Evolutionary conservation across 177 flowering plant genomes (phyloP).

Genomic region (Vitis hybrid): DNA sequence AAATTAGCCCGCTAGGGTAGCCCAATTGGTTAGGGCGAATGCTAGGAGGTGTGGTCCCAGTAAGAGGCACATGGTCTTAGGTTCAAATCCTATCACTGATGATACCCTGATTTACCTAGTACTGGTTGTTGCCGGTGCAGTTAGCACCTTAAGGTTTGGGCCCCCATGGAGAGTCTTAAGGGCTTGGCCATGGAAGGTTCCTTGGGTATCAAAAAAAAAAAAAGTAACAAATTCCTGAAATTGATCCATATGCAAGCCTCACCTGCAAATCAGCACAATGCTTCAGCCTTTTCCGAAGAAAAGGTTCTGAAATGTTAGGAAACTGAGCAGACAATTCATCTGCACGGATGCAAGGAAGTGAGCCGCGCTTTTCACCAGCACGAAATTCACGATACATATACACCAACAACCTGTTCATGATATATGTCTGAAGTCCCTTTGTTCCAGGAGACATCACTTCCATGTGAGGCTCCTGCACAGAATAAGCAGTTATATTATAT

Average conservation of each 20-base stretch:
- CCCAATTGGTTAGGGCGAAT: too few species aligned
- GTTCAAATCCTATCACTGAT: too few species aligned
- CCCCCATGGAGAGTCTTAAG: too few species aligned
- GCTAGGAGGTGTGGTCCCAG: too few species aligned
- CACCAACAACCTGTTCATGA: conserved; percentile 73
- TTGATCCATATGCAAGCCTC: conserved; percentile 1
- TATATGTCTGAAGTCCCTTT: conserved; percentile 69
- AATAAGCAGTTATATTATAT: background rate
- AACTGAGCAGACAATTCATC: conserved; percentile 80
- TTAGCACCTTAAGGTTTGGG: too few species aligned
- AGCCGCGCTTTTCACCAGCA: conserved; percentile 68
- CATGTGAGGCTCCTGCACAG: conserved; percentile 84
- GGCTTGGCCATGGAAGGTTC: too few species aligned
- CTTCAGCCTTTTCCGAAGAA: conserved; percentile 78
- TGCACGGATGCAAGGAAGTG: conserved; percentile 60
- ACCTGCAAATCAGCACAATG: conserved; percentile 91
- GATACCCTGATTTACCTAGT: too few species aligned
- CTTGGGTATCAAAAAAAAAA: too few species aligned
- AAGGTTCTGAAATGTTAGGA: conserved; percentile 65
- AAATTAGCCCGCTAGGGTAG: too few species aligned
- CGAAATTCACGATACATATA: conserved; percentile 77
- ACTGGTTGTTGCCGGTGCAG: too few species aligned
- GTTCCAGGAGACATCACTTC: conserved; percentile 90
- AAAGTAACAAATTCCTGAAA: background rate
- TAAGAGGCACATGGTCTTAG: too few species aligned